Evolutionary conservation across 1,139 yeast genomes (phyloP), one percentile per base, ranked within the genome.

Genomic region (Kodamaea plutei): DNA sequence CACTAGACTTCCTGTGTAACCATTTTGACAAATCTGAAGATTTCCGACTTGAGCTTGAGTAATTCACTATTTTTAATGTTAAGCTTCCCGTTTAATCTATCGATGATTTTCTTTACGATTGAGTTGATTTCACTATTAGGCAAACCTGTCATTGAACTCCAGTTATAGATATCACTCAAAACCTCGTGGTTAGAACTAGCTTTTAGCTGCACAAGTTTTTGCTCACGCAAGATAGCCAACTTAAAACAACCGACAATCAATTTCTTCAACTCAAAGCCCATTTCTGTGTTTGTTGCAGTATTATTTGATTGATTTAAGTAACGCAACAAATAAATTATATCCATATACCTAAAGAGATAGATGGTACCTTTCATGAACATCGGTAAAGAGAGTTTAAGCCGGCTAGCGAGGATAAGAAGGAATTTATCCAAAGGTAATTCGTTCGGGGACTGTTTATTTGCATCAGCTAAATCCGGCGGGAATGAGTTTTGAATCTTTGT

Each of bases 301-400:
- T 69, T 69, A 41, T 69, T 69, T 23, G 71, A 62, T 43, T 69
- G 75, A 41, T 69, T 69, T 39, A 69, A 60, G 41, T 69, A 69
- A 30, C 75, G 49, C 41, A 69, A 58, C 35, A 69, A 56, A 44
- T 68, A 69, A 30, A 69, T 63, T 23, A 68, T 64, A 43, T 69
- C 73, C 73, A 69, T 69, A 43, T 69, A 69, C 34, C 75, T 57
- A 50, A 68, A 67, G 28, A 69, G 51, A 42, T 68, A 68, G 24
- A 69, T 64, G 21, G 61, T 54, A 4, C 71, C 66, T 39, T 63
- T 66, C 55, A 68, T 55, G 40, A 69, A 69, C 37, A 54, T 48
- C 3, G 62, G 52, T 20, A 68, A 43, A 1, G 68, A 46, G 29
- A 68, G 48, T 36, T 54, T 57, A 31, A 68, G 58, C 34, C 73